Percentiles rank a stretch among this genome's conserved stretches.
phyloP scores from a whole-genome alignment of 2,329 filamentous ascomycete genomes.

The Aaosphaeria arxii region DNA sequence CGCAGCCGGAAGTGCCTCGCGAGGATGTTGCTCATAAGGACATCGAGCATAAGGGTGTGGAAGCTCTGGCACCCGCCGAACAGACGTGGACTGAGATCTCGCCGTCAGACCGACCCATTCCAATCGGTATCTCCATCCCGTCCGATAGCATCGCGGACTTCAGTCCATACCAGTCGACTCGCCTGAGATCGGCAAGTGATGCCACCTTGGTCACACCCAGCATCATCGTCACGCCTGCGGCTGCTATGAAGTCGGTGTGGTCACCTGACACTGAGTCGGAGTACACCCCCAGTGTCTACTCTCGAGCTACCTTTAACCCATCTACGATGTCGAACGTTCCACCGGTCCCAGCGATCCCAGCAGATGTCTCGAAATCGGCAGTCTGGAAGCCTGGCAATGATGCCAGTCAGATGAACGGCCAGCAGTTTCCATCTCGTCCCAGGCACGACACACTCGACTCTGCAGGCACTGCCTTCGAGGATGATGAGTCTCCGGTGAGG shows the following conservation, averaged over 20 bases:
- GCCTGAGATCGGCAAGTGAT: conserved; percentile 38
- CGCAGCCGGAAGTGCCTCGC: conserved; percentile 17
- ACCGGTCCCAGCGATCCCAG: conserved; percentile 44
- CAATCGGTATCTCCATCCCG: conserved; percentile 68
- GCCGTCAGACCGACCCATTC: conserved; percentile 67
- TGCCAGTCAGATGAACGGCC: conserved; percentile 1
- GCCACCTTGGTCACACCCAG: conserved; percentile 44
- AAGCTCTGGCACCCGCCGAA: conserved; percentile 24
- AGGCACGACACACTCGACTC: conserved; percentile 35
- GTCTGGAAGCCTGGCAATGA: conserved; percentile 1
- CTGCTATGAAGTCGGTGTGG: conserved; percentile 53
- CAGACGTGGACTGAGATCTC: conserved; percentile 54
- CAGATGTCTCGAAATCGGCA: conserved; percentile 14
- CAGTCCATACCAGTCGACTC: conserved; percentile 24
- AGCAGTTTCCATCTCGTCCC: conserved; percentile 11
- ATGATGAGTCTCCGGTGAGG: conserved; percentile 48
- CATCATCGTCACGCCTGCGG: conserved; percentile 54
- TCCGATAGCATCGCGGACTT: conserved; percentile 48
- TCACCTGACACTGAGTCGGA: conserved; percentile 59
- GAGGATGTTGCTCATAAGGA: conserved; percentile 1
- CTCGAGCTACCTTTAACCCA: conserved; percentile 48
- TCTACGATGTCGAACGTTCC: conserved; percentile 44
- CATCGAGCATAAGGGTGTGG: conserved; percentile 26
- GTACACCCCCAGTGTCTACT: conserved; percentile 57
- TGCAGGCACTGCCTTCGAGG: conserved; percentile 41